phyloP scores from a whole-genome alignment of 495 filamentous ascomycete genomes.

The Penicillium odoratum region DNA sequence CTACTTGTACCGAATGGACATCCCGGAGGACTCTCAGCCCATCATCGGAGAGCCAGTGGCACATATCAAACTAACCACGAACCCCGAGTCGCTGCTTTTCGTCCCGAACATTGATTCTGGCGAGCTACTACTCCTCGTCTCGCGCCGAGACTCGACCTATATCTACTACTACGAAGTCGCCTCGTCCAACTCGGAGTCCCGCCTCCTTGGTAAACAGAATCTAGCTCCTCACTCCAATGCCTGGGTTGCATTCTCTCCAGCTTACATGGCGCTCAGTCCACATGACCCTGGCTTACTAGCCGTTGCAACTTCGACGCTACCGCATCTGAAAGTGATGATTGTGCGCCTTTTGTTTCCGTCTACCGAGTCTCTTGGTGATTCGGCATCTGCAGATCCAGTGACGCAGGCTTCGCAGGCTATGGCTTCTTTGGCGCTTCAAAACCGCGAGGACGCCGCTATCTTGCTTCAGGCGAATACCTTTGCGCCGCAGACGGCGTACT shows the following conservation, averaged over 20 bases:
- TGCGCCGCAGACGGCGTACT: conserved; percentile 68
- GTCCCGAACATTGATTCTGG: conserved; percentile 46
- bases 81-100: conserved; percentile 64
- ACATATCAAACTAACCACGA: conserved; percentile 50
- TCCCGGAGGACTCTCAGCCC: conserved; percentile 10
- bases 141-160: conserved; percentile 60
- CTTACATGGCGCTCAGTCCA: conserved; percentile 57
- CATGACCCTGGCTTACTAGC: conserved; percentile 56
- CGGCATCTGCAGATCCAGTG: conserved; percentile 15
- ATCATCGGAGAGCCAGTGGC: conserved; percentile 45
- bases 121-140: conserved; percentile 51
- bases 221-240: conserved; percentile 64
- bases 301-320: conserved; percentile 60
- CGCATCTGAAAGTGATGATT: conserved; percentile 67
- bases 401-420: conserved; percentile 54
- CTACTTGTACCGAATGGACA: conserved; percentile 46
- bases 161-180: conserved; percentile 56
- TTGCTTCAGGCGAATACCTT: conserved; percentile 58
- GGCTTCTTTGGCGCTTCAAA: conserved; percentile 48
- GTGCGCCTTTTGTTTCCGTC: conserved; percentile 58
- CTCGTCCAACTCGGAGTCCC: conserved; percentile 26
- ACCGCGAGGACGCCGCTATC: conserved; percentile 61
- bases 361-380: conserved; percentile 7
- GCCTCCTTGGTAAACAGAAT: conserved; percentile 56
- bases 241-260: conserved; percentile 65